Conservation (phyloP, 345 rosid species). For the Kandelia obovata region DNA sequence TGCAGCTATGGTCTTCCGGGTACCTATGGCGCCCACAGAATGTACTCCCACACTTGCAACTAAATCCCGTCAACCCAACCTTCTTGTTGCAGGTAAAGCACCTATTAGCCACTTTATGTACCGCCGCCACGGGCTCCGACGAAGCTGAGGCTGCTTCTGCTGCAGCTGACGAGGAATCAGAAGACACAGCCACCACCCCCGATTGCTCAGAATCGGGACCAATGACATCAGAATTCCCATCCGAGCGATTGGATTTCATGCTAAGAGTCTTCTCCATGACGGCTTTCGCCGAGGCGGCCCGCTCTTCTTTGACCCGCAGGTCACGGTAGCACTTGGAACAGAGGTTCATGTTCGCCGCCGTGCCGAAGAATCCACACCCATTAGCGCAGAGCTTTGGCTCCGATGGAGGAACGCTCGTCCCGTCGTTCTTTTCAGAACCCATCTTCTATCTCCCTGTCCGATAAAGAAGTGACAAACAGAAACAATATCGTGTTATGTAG, state of each 20-base stretch:
- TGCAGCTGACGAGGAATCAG: neutral
- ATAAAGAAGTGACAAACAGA: no score
- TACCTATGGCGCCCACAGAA: conserved; percentile 79
- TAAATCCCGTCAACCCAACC: conserved; percentile 75
- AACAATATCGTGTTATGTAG: no score
- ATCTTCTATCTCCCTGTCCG: conserved; percentile 20
- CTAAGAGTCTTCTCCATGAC: conserved; percentile 58
- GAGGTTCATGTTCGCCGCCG: conserved; percentile 71
- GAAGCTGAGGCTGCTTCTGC: conserved; percentile 16
- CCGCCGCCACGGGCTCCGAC: conserved; percentile 7
- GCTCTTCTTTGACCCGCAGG: conserved; percentile 53
- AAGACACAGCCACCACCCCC: neutral
- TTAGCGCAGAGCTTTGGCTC: conserved; percentile 70
- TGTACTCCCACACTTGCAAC: conserved; percentile 72
- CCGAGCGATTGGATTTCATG: conserved; percentile 23
- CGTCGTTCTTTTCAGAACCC: conserved; percentile 80
- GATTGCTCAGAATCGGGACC: neutral
- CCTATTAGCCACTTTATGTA: conserved; percentile 34
- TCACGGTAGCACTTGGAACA: conserved; percentile 84
- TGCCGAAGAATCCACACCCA: conserved; percentile 83
- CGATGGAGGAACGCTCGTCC: conserved; percentile 64
- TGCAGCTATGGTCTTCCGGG: conserved; percentile 72
- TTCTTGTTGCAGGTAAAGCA: conserved; percentile 75
- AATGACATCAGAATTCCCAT: neutral
- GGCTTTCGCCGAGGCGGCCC: conserved; percentile 54